Conservation (phyloP, 2,329 filamentous ascomycete genomes). For the Balansia obtecta region DNA sequence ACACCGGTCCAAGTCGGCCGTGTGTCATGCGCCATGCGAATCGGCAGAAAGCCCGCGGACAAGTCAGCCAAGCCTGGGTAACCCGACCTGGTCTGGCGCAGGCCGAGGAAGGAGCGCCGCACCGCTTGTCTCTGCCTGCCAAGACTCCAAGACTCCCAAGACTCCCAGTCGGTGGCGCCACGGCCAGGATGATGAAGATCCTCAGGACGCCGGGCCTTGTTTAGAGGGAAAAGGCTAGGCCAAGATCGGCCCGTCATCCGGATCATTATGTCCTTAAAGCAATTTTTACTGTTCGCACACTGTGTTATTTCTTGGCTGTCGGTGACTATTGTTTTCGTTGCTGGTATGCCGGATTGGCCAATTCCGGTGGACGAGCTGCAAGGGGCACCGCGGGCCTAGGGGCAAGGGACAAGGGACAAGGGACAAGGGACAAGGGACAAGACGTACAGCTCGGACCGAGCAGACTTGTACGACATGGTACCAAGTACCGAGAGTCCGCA, state of each 20-base stretch:
- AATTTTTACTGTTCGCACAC: too few species aligned
- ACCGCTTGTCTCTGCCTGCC: background rate
- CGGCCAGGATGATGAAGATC: background rate
- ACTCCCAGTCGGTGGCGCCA: background rate
- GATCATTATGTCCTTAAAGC: too few species aligned
- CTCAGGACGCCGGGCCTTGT: background rate
- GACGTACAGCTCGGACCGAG: background rate
- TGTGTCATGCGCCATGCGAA: background rate
- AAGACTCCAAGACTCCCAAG: background rate
- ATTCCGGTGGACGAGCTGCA: background rate
- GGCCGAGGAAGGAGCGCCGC: background rate
- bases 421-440: too few species aligned
- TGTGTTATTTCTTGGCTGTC: too few species aligned
- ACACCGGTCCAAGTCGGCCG: background rate
- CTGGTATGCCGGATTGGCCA: background rate
- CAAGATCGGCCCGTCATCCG: too few species aligned
- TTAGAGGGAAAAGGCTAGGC: background rate
- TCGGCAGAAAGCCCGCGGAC: constrained; percentile 3
- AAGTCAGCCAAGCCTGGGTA: too few species aligned
- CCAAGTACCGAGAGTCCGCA: too few species aligned
- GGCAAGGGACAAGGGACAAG: too few species aligned
- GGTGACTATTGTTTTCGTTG: background rate
- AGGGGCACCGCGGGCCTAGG: background rate
- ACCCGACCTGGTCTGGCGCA: background rate
- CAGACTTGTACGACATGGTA: too few species aligned